Percentiles rank a stretch among this genome's conserved stretches.
These are phyloP conservation scores for Tanacetum coccineum DNA, from an alignment of 129 eudicot species.

Conservation along the genomic window DNA sequence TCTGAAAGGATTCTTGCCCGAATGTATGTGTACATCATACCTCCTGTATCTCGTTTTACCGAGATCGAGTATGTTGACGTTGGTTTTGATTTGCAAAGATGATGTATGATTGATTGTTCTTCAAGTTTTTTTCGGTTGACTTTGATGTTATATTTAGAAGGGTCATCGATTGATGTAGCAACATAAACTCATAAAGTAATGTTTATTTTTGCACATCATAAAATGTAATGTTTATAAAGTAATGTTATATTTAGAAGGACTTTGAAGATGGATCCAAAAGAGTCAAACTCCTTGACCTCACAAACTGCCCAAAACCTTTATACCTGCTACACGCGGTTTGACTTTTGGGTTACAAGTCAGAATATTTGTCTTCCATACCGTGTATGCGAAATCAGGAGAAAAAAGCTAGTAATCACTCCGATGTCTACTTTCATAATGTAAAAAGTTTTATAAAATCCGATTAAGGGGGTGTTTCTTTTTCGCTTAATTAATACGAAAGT, in stretches of 20 bases:
- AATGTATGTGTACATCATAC: too few relatives aligned
- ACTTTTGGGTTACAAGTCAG: constrained; percentile 25
- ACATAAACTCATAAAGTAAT: background rate
- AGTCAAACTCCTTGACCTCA: constrained; percentile 49
- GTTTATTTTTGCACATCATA: background rate
- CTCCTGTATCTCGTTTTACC: too few relatives aligned
- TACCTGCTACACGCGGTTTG: constrained; percentile 46
- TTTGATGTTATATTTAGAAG: background rate
- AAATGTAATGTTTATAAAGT: too few relatives aligned
- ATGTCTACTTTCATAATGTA: background rate
- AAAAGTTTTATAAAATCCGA: too few relatives aligned
- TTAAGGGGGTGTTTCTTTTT: too few relatives aligned
- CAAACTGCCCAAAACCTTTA: constrained; percentile 16
- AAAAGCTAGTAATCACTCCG: background rate
- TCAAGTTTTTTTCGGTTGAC: constrained; percentile 2
- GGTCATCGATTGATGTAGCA: constrained; percentile 3
- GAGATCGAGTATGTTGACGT: too few relatives aligned
- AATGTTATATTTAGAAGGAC: too few relatives aligned
- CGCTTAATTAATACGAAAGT: too few relatives aligned
- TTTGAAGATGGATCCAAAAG: constrained; percentile 22
- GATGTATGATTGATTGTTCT: constrained; percentile 2
- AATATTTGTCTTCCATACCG: constrained; percentile 7
- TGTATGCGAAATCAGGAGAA: constrained; percentile 11
- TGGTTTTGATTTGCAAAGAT: background rate
- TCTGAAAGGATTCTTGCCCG: too few relatives aligned